Evolutionary conservation across 192 early-diverging fungal species (phyloP), one percentile per base, ranked within the genome.

Genomic region (Paraglomus brasilianum): DNA sequence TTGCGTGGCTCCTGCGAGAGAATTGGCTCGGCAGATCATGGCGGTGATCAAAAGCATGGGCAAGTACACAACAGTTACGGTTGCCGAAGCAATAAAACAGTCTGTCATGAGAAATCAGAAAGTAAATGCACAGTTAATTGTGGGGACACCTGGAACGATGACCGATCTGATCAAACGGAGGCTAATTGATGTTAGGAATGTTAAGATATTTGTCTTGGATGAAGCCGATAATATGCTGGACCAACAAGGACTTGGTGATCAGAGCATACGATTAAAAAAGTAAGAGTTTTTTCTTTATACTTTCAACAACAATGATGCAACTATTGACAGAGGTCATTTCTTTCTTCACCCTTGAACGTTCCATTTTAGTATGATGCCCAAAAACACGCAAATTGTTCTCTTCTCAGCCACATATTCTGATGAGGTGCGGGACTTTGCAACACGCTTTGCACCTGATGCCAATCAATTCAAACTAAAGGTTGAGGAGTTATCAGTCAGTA

Each of bases 181-280:
- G 24, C 75, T 82, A 6, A 70, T 97, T 52, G 80, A 88, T 44
- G 71, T 85, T 14, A 79, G 73, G 8, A 60, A 82, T 56, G 73
- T 95, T 43, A 85, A 88, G 62, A 85, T 97, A 46, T 92, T 96
- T 78, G 94, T 97, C 8, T 81, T 98, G 68, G 97, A 98, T 71
- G 97, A 98, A 78, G 97, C 97, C n/a, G 97, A 98, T 74, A 96
- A 93, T 72, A 96, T 97, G 97, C 75, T 97, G 66, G 94, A 95
- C 77, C 77, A 87, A 82, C 87, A 87, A 68, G 82, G 86, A 19
- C 80, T 97, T 39, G 93, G 89, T 0, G 95, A 95, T 71, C 95
- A 96, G 71, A 92, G 89, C 73, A 74, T 93, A 42, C 83, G 87
- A 24, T 83, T 97, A 71, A 92, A 93, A 76, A 90, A 86, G 90